Evolutionary conservation across 1,139 yeast species (phyloP).

Genomic region (Yamadazyma atmosphaerica): DNA sequence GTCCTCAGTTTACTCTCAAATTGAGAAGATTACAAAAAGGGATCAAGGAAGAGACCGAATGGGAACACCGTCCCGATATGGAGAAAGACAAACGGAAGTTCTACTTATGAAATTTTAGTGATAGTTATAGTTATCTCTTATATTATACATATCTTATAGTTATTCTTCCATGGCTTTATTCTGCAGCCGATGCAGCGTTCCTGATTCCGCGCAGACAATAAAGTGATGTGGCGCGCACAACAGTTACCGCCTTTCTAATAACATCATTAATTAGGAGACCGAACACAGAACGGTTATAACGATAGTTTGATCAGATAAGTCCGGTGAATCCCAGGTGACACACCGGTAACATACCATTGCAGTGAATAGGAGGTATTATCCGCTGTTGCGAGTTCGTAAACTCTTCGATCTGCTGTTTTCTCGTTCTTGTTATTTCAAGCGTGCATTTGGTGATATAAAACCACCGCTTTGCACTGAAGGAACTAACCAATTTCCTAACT

Average conservation of each 20-base stretch:
- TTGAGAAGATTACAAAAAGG: constrained; percentile 90
- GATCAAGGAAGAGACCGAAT: constrained; percentile 84
- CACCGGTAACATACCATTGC: too few species aligned
- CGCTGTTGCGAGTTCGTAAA: too few species aligned
- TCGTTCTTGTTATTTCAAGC: too few species aligned
- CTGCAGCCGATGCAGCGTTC: too few species aligned
- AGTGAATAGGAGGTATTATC: too few species aligned
- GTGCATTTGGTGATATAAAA: too few species aligned
- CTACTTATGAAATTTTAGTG: constrained; percentile 49
- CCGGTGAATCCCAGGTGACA: too few species aligned
- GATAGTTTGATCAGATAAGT: too few species aligned
- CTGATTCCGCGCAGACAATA: not conserved
- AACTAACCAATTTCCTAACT: too few species aligned
- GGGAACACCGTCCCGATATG: constrained; percentile 97
- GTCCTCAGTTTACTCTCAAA: constrained; percentile 92
- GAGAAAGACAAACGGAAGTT: constrained; percentile 94
- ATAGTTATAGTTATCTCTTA: not conserved
- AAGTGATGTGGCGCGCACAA: not conserved
- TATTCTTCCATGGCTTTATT: too few species aligned
- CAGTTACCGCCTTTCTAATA: not conserved
- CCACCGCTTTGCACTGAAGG: too few species aligned
- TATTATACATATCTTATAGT: not conserved
- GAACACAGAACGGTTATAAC: not conserved
- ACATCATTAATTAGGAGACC: not conserved
- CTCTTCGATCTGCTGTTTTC: too few species aligned